Evolutionary conservation across 768 basidiomycete species (phyloP).

Genomic region (Pulveroboletus sp.): DNA sequence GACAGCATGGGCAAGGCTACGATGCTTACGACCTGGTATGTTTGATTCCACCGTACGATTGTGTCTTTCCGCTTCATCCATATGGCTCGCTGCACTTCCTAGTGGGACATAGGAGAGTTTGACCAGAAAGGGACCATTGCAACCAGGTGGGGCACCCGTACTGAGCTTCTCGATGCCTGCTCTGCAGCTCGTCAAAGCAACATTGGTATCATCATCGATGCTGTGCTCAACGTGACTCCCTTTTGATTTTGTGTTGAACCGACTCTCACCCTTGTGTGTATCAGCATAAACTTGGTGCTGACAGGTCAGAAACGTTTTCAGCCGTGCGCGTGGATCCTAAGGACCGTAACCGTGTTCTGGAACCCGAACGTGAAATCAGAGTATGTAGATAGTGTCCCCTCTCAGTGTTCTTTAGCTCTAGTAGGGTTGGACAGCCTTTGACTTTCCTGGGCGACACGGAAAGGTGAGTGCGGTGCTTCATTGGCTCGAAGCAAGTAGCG

Average conservation of each 20-base stretch:
- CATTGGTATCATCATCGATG: conserved; percentile 78
- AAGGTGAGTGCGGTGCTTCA: conserved; percentile 44
- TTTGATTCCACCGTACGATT: not conserved
- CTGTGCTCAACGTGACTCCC: conserved; percentile 73
- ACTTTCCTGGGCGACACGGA: conserved; percentile 70
- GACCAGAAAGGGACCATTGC: conserved; percentile 62
- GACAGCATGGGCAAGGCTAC: conserved; percentile 68
- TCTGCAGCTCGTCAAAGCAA: conserved; percentile 60
- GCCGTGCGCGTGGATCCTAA: conserved; percentile 68
- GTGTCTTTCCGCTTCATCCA: not conserved
- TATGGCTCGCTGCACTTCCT: not conserved
- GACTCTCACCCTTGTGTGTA: conserved; percentile 5
- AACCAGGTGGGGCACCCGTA: conserved; percentile 86
- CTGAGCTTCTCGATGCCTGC: conserved; percentile 70
- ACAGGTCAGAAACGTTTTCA: conserved; percentile 61
- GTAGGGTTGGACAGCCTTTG: conserved; percentile 83
- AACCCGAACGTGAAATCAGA: conserved; percentile 59
- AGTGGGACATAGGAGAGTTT: conserved; percentile 91
- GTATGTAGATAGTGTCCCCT: conserved; percentile 34
- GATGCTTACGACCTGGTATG: conserved; percentile 82
- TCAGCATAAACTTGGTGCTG: conserved; percentile 84
- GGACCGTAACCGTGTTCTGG: conserved; percentile 60
- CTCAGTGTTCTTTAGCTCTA: conserved; percentile 1
- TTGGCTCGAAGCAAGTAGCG: not conserved
- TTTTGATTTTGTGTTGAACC: not conserved